Evolutionary conservation across 805 yeast species (phyloP).

Genomic region (Teunomyces stri): DNA sequence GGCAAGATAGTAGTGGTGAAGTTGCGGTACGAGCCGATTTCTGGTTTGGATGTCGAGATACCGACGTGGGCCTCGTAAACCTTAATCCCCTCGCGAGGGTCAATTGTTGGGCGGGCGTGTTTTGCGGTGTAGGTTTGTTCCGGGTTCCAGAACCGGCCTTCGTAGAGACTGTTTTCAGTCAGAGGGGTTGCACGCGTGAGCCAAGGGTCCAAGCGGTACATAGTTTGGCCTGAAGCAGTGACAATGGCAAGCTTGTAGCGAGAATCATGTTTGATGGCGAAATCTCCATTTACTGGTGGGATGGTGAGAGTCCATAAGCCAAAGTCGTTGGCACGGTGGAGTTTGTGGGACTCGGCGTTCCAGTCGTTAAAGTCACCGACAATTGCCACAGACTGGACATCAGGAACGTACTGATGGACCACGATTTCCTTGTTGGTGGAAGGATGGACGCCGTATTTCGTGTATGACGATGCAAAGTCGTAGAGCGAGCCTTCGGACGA

Average conservation of each 20-base stretch:
- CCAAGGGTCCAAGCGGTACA: slow-evolving; percentile 91
- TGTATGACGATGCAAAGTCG: slow-evolving; percentile 74
- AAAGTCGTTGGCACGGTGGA: slow-evolving; percentile 56
- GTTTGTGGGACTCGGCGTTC: slow-evolving; percentile 55
- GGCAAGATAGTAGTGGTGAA: slow-evolving; percentile 81
- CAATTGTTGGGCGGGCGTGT: slow-evolving; percentile 58
- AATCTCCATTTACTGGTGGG: slow-evolving; percentile 54
- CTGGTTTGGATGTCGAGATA: slow-evolving; percentile 87
- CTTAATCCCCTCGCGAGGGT: slow-evolving; percentile 46
- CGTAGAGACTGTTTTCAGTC: slow-evolving; percentile 57
- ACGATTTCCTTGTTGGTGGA: slow-evolving; percentile 52
- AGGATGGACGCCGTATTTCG: slow-evolving; percentile 74
- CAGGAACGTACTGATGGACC: slow-evolving; percentile 78
- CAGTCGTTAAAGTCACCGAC: slow-evolving; percentile 92
- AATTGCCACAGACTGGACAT: slow-evolving; percentile 70
- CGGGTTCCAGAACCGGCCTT: slow-evolving; percentile 95
- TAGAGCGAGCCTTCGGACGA: slow-evolving; percentile 56
- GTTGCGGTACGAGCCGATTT: slow-evolving; percentile 79
- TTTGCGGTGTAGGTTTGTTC: slow-evolving; percentile 53
- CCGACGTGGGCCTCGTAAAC: slow-evolving; percentile 97
- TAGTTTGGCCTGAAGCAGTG: slow-evolving; percentile 61
- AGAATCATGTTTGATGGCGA: slow-evolving; percentile 79
- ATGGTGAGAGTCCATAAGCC: slow-evolving; percentile 68
- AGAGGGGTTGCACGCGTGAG: slow-evolving; percentile 75
- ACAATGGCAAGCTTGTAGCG: slow-evolving; percentile 69